Evolutionary conservation across 345 rosid genomes (phyloP), one percentile per base, ranked within the genome.

Genomic region (Gossypium bickii): DNA sequence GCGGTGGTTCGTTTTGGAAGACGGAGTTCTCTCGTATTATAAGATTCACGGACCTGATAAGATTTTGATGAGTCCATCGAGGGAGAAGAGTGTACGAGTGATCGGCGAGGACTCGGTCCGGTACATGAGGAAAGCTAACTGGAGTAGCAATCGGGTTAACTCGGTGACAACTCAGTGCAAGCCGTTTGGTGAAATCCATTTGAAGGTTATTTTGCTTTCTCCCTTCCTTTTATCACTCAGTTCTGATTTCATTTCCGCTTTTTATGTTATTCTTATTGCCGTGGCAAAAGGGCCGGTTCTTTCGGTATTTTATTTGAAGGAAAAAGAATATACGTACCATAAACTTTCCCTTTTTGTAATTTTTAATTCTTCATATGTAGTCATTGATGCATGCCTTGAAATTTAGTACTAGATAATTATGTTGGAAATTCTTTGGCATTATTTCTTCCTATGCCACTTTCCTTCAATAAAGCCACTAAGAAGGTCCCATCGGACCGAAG

Each of bases 21-120:
- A 68, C 22, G 76, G 76, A 12, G 76, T 74, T 17, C 70, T 74
- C 27, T 95, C 98, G 63, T 95, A 90, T 76, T 93, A 93, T 52
- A 95, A 95, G 80, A 85, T 93, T 77, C 99, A 89, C 53, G 99
- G 99, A 67, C 97, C 99, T 48, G 91, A 90, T 77, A 93, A 90
- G 89, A 87, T 93, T 51, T 53, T 89, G 68, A 83, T 83, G 90
- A 87, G 88, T 74, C 94, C 94, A 0, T 82, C 83, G 1, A 83
- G 85, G 59, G 98, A 89, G 71, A 90, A 85, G 61, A 81, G 86
- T 17, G 87, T 89, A 47, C 81, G 86, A 71, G 91, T 95, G 80
- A 91, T 95, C 72, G 99, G 99, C 1, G 94, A 87, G 72, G 97
- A 92, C 15, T 95, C 98, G 47, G 43, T 92, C 61, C 88, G 90